phyloP scores from a whole-genome alignment of 352 stramenopile species.

The Pythium sukuiense region DNA sequence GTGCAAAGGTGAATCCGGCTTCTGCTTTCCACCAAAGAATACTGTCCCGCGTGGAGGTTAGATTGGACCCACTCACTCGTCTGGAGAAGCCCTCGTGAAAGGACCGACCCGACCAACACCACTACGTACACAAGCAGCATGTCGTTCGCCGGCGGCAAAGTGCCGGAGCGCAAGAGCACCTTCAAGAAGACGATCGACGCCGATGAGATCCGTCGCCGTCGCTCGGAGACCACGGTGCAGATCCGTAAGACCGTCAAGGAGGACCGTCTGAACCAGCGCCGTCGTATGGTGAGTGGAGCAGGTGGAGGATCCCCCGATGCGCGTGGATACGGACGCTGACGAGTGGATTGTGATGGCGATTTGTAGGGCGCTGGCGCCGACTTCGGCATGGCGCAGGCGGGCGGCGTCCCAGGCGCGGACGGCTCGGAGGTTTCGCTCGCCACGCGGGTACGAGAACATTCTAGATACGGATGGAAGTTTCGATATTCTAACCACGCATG shows the following conservation, averaged over 20 bases:
- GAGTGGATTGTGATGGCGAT: not conserved
- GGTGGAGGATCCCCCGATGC: not conserved
- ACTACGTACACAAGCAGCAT: conserved; percentile 31
- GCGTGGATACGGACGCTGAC: not conserved
- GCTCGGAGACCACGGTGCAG: conserved; percentile 81
- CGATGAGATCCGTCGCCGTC: conserved; percentile 70
- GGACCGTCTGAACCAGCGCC: conserved; percentile 77
- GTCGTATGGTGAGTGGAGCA: conserved; percentile 55
- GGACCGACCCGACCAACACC: not conserved
- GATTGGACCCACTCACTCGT: conserved; percentile 29
- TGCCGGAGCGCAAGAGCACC: conserved; percentile 69
- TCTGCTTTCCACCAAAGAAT: conserved; percentile 35
- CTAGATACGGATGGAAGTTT: conserved; percentile 11
- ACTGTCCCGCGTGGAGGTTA: conserved; percentile 4
- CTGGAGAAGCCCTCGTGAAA: conserved; percentile 21
- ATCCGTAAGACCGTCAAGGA: conserved; percentile 86
- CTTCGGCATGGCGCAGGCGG: conserved; percentile 28
- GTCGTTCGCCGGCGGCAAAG: conserved; percentile 71
- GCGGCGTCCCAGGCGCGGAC: conserved; percentile 31
- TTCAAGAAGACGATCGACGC: conserved; percentile 84
- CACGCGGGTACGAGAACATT: conserved; percentile 46
- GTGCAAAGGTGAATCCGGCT: conserved; percentile 25
- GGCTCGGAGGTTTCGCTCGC: conserved; percentile 48
- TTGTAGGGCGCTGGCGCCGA: conserved; percentile 27
- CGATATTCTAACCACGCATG: conserved; percentile 13